A percentile compares a stretch with the other conserved stretches of the same genome.
These are phyloP conservation scores for Cutaneotrichosporon mucoides DNA, from an alignment of 1,284 basidiomycete species.

Conservation along the genomic window DNA sequence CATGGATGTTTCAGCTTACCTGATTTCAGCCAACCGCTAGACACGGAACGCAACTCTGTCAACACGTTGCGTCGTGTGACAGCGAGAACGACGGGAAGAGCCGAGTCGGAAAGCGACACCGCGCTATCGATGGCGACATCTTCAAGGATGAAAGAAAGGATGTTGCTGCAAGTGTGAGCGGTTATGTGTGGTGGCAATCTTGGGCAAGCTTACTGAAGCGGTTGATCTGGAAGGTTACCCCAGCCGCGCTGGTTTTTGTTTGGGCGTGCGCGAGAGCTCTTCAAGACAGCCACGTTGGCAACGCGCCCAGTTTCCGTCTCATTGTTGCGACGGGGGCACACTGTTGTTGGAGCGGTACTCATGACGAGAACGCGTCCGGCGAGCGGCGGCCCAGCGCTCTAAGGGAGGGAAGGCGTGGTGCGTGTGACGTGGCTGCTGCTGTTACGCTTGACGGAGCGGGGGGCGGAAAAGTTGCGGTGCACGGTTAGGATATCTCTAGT, in stretches of 20 bases:
- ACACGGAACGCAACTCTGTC: conserved; percentile 21
- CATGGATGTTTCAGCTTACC: conserved; percentile 15
- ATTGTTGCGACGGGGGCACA: background rate
- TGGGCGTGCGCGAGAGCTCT: conserved; percentile 20
- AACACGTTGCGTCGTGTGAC: conserved; percentile 18
- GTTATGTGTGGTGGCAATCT: background rate
- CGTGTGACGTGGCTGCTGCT: too few species aligned
- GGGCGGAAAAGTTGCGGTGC: too few species aligned
- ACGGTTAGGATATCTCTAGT: too few species aligned
- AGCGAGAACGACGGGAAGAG: conserved; percentile 8
- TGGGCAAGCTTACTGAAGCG: background rate
- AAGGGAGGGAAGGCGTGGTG: background rate
- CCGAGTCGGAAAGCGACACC: background rate
- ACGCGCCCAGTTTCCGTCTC: background rate
- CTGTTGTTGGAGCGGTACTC: background rate
- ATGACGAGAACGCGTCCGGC: conserved; percentile 1
- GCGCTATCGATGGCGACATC: background rate
- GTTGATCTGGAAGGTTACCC: conserved; percentile 11
- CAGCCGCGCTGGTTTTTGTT: conserved; percentile 20
- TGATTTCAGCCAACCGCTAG: conserved; percentile 21
- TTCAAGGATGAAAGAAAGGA: conserved; percentile 2
- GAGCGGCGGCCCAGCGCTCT: conserved; percentile 2
- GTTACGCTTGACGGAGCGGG: too few species aligned
- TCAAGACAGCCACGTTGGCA: conserved; percentile 14
- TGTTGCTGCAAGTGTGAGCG: conserved; percentile 3